Conservation (phyloP, 169 alveolate genomes). For the Toxoplasma gondii region DNA sequence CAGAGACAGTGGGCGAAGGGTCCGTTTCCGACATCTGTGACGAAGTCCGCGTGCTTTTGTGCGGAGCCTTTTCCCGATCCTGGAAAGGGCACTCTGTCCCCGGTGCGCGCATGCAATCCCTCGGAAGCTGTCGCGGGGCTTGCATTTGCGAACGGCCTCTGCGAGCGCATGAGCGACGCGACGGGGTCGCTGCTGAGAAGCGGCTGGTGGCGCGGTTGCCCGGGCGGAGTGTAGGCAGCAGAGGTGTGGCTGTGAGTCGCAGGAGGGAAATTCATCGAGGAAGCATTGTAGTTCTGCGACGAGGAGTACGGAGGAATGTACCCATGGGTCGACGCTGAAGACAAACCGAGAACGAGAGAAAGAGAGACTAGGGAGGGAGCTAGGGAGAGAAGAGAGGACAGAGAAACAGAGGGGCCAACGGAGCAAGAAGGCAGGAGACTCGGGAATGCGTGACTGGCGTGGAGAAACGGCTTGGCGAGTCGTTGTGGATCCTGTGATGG, state of each 20-base stretch:
- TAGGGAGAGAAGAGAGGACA: not conserved
- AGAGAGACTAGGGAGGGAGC: not conserved
- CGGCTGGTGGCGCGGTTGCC: not conserved
- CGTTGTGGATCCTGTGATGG: too few relatives aligned
- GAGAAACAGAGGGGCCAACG: not conserved
- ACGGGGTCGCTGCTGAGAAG: not conserved
- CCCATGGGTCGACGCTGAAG: not conserved
- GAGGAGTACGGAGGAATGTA: constrained; percentile 13
- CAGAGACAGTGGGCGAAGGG: not conserved
- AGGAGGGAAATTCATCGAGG: not conserved
- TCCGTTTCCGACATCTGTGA: not conserved
- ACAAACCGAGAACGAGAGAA: not conserved
- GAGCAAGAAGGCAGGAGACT: not conserved
- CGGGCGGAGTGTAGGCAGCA: not conserved
- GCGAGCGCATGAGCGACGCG: not conserved
- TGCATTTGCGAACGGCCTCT: not conserved
- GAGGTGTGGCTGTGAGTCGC: not conserved
- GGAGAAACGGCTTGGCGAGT: too few relatives aligned
- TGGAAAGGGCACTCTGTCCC: not conserved
- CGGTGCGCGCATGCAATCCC: not conserved
- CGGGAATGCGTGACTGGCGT: not conserved
- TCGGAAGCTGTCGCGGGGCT: not conserved
- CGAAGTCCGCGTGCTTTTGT: not conserved
- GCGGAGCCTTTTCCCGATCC: not conserved
- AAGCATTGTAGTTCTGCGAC: not conserved